Evolutionary conservation across 192 early-diverging fungal genomes (phyloP).

Genomic region (Gaertneriomyces semiglobifer): DNA sequence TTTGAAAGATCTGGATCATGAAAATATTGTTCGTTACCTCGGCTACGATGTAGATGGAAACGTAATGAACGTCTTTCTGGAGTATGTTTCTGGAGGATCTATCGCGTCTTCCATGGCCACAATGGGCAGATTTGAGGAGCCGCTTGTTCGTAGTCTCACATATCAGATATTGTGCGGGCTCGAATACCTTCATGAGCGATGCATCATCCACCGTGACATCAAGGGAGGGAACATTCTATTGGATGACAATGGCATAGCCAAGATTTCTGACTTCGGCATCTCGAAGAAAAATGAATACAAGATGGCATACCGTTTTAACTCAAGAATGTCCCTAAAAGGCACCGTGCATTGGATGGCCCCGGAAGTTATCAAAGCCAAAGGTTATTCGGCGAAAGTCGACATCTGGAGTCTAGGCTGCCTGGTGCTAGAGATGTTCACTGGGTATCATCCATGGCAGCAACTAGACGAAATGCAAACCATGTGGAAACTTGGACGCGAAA

Average conservation of each 20-base stretch:
- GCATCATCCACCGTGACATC: constrained; percentile 97
- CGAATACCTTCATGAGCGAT: constrained; percentile 88
- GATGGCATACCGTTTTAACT: constrained; percentile 43
- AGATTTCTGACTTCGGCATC: constrained; percentile 99
- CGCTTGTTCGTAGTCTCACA: constrained; percentile 77
- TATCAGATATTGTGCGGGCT: constrained; percentile 89
- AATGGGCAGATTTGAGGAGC: constrained; percentile 85
- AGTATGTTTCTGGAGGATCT: constrained; percentile 97
- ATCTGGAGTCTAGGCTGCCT: constrained; percentile 95
- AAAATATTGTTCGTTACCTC: constrained; percentile 94
- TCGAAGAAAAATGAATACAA: constrained; percentile 79
- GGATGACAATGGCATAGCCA: constrained; percentile 87
- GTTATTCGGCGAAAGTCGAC: constrained; percentile 89
- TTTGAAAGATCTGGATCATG: constrained; percentile 86
- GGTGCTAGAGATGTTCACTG: constrained; percentile 98
- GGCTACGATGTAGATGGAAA: constrained; percentile 75
- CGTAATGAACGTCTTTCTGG: constrained; percentile 87
- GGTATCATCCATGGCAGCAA: constrained; percentile 76
- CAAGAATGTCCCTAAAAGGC: constrained; percentile 79
- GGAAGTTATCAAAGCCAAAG: constrained; percentile 89
- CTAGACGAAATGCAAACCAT: constrained; percentile 59
- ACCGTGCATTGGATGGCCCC: constrained; percentile 99
- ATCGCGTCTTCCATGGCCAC: constrained; percentile 78
- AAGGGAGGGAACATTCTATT: constrained; percentile 91
- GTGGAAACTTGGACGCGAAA: constrained; percentile 71